A percentile compares a stretch with the other conserved stretches of the same genome.
Conservation (phyloP, 1,284 basidiomycete species). For the Trichosporon ovoides region DNA sequence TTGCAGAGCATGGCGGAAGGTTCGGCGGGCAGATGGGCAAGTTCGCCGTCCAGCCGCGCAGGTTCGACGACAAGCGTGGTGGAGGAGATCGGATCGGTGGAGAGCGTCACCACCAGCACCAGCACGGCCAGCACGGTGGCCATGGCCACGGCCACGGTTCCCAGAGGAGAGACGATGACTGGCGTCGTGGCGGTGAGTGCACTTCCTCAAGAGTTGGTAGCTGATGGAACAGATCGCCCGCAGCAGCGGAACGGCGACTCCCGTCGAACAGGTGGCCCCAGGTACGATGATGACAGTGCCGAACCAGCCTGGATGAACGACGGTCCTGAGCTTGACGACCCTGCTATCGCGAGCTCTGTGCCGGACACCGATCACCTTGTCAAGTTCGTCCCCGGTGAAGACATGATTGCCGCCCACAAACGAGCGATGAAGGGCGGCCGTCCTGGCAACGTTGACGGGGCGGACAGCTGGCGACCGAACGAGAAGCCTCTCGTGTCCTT, state of each 20-base stretch:
- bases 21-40: slow-evolving; percentile 34
- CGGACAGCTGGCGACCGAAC: slow-evolving; percentile 21
- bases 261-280: slow-evolving; percentile 9
- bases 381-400: slow-evolving; percentile 40
- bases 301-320: slow-evolving; percentile 47
- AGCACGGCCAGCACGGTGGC: slow-evolving; percentile 6
- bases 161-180: slow-evolving; percentile 19
- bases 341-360: slow-evolving; percentile 25
- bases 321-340: slow-evolving; percentile 21
- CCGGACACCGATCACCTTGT: slow-evolving; percentile 15
- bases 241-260: slow-evolving; percentile 21
- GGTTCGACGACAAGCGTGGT: slow-evolving; percentile 2
- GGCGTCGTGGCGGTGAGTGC: slow-evolving; percentile 16
- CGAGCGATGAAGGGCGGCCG: slow-evolving; percentile 31
- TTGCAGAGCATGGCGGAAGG: slow-evolving; percentile 16
- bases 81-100: slow-evolving; percentile 25
- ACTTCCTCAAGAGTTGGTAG: background rate
- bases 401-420: slow-evolving; percentile 45
- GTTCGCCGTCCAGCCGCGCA: slow-evolving; percentile 25
- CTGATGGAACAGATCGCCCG: slow-evolving; percentile 1
- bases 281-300: slow-evolving; percentile 30
- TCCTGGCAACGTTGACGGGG: slow-evolving; percentile 11
- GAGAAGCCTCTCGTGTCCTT: slow-evolving; percentile 31
- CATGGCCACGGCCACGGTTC: slow-evolving; percentile 3
- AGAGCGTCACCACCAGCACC: slow-evolving; percentile 20